A percentile compares a stretch with the other conserved stretches of the same genome.
phyloP scores from a whole-genome alignment of 192 early-diverging fungal species.

The Haplosporangium gracile region DNA sequence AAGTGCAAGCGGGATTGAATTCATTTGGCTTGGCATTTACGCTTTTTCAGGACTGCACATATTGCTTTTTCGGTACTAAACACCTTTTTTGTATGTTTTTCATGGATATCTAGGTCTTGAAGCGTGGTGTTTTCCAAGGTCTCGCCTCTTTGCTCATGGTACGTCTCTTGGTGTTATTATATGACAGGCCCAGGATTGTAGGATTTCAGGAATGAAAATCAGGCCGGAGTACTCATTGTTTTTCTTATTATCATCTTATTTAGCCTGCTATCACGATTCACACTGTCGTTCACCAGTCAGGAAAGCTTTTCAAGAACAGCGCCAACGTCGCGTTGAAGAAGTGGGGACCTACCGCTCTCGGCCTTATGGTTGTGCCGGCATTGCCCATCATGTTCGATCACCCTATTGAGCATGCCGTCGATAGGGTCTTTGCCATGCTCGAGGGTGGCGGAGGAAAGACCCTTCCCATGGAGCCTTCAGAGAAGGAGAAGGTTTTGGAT shows the following conservation, averaged over 20 bases:
- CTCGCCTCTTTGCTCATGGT: constrained; percentile 67
- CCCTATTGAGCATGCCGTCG: constrained; percentile 70
- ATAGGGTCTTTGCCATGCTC: constrained; percentile 68
- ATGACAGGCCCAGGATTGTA: background rate
- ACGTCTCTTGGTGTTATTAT: background rate
- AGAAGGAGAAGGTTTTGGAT: constrained; percentile 38
- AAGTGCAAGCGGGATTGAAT: background rate
- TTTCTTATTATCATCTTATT: background rate
- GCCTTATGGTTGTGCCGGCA: constrained; percentile 71
- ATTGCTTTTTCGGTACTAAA: background rate
- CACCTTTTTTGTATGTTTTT: background rate
- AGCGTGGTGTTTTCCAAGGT: constrained; percentile 73
- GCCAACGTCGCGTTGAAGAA: constrained; percentile 60
- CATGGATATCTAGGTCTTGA: constrained; percentile 43
- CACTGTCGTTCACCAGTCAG: constrained; percentile 66
- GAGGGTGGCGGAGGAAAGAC: constrained; percentile 46
- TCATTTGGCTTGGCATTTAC: background rate
- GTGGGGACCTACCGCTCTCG: constrained; percentile 73
- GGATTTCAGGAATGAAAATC: background rate
- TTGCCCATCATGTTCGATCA: constrained; percentile 77
- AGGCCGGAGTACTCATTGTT: background rate
- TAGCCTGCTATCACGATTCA: constrained; percentile 76
- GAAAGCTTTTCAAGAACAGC: constrained; percentile 59
- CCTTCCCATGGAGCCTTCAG: constrained; percentile 39
- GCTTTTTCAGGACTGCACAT: background rate